A percentile compares a stretch with the other conserved stretches of the same genome.
phyloP scores from a whole-genome alignment of 1,139 yeast species.

The Geotrichum citri-aurantii region DNA sequence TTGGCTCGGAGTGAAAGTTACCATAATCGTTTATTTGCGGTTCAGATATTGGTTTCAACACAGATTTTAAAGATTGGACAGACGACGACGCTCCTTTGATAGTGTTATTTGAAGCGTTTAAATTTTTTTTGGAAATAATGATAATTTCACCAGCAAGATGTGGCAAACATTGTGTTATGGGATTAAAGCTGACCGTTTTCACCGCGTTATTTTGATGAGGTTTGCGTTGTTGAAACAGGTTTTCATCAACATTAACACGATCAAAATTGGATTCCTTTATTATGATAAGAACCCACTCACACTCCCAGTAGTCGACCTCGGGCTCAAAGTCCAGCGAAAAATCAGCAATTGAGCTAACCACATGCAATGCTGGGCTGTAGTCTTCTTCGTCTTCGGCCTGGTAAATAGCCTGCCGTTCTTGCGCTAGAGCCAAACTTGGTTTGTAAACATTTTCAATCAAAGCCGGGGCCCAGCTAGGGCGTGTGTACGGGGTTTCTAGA shows the following conservation, averaged over 20 bases:
- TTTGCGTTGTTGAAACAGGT: background rate
- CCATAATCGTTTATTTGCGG: background rate
- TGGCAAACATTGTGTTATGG: background rate
- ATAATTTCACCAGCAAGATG: background rate
- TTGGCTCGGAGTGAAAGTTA: background rate
- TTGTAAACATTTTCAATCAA: conserved; percentile 4
- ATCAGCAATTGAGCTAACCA: background rate
- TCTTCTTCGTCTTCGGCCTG: background rate
- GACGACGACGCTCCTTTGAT: background rate
- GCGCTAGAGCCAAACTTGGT: background rate
- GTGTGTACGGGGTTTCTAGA: conserved; percentile 4
- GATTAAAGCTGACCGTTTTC: background rate
- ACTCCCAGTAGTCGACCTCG: background rate
- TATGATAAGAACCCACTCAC: background rate
- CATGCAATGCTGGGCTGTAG: background rate
- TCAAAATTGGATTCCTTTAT: background rate
- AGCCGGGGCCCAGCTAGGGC: conserved; percentile 10
- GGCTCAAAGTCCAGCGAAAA: background rate
- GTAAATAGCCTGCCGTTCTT: background rate
- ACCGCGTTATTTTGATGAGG: background rate
- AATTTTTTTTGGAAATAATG: background rate
- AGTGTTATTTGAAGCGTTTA: background rate
- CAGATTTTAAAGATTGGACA: background rate
- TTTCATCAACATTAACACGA: background rate
- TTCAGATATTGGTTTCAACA: conserved; percentile 8